phyloP scores from a whole-genome alignment of 495 filamentous ascomycete genomes.

The Penicillium ochrochloron region DNA sequence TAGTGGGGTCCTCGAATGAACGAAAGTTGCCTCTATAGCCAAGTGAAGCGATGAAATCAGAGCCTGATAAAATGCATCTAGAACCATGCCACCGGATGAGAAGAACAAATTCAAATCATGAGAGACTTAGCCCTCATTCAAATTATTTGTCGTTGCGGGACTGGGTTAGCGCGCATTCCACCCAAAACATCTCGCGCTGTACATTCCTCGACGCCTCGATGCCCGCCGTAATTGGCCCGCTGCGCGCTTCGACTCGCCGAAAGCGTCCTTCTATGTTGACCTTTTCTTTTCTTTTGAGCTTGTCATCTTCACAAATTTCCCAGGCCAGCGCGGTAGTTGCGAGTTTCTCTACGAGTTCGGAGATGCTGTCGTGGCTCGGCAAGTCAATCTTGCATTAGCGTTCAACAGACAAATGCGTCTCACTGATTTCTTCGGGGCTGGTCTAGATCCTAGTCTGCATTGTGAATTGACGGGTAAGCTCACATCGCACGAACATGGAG shows the following conservation, averaged over 20 bases:
- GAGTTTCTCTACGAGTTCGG: slow-evolving; percentile 8
- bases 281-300: slow-evolving; percentile 8
- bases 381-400: slow-evolving; percentile 18
- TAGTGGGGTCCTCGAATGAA: neutral
- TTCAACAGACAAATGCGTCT: slow-evolving; percentile 3
- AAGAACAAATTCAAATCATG: neutral
- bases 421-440: neutral
- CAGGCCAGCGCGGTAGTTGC: neutral
- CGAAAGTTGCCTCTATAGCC: neutral
- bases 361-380: slow-evolving; percentile 6
- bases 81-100: neutral
- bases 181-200: slow-evolving; percentile 8
- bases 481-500: neutral
- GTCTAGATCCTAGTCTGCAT: neutral
- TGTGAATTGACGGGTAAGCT: neutral
- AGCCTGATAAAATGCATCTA: neutral
- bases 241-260: neutral
- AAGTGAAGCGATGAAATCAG: neutral
- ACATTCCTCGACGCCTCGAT: slow-evolving; percentile 16
- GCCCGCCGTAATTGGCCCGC: slow-evolving; percentile 3
- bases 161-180: slow-evolving; percentile 16
- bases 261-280: slow-evolving; percentile 14
- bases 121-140: no score
- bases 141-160: neutral
- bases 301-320: neutral